Evolutionary conservation across 495 filamentous ascomycete genomes (phyloP).

Genomic region (Aspergillus nidulans): DNA sequence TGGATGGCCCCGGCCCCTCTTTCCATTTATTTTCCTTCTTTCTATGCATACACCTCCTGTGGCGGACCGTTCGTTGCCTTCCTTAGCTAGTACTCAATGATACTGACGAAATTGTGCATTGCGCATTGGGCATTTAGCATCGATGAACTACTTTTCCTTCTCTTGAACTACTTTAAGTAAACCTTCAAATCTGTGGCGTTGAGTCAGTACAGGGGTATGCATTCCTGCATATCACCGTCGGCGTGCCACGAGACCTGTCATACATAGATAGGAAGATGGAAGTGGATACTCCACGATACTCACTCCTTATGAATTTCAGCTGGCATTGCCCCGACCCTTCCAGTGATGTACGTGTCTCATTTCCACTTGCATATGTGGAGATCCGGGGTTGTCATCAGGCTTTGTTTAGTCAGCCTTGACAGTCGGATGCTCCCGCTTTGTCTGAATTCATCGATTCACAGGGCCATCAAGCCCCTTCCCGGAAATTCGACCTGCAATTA

Average conservation of each 20-base stretch:
- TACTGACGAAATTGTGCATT: slow-evolving; percentile 18
- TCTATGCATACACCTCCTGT: slow-evolving; percentile 1
- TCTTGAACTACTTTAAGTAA: not conserved
- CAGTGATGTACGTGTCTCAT: no score
- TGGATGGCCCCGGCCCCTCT: not conserved
- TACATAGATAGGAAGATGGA: no score
- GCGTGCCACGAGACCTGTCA: not conserved
- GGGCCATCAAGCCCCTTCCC: no score
- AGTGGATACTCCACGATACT: no score
- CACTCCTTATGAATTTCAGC: no score
- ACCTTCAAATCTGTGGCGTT: not conserved
- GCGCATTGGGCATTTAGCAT: not conserved
- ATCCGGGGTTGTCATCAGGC: not conserved
- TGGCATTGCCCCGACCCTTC: not conserved
- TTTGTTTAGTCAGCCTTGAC: not conserved
- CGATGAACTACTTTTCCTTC: not conserved
- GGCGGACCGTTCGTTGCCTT: slow-evolving; percentile 9
- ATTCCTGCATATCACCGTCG: not conserved
- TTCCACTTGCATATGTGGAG: not conserved
- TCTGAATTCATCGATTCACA: not conserved
- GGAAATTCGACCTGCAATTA: no score
- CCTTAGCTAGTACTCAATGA: slow-evolving; percentile 18
- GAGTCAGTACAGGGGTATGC: not conserved
- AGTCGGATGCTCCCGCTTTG: not conserved
- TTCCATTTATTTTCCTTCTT: slow-evolving; percentile 6